Conservation (phyloP, 2,329 filamentous ascomycete species). For the Fusarium dimerum region DNA sequence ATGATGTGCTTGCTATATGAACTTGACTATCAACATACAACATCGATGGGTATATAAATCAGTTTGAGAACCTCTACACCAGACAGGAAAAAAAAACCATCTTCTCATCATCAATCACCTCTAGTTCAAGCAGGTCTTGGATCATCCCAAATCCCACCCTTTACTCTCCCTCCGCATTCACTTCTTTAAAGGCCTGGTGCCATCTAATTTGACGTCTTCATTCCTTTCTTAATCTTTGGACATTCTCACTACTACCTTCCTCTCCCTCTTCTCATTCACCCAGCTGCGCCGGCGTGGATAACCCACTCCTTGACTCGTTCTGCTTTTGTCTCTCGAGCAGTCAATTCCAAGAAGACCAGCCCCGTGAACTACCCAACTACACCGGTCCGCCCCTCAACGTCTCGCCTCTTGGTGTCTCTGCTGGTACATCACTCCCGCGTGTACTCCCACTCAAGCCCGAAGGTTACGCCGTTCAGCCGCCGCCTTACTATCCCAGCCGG, state of each 20-base stretch:
- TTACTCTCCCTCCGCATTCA: neutral
- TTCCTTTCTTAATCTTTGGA: neutral
- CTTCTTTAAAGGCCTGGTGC: slow-evolving; percentile 8
- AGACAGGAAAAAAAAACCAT: neutral
- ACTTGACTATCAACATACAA: neutral
- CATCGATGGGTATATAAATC: slow-evolving; percentile 14
- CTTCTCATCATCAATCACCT: slow-evolving; percentile 7
- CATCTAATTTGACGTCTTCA: neutral
- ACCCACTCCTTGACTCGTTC: slow-evolving; percentile 19
- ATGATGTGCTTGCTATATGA: too few species aligned
- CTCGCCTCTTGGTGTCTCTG: slow-evolving; percentile 14
- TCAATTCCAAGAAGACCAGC: slow-evolving; percentile 17
- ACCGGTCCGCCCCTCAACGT: slow-evolving; percentile 13
- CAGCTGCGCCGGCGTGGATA: slow-evolving; percentile 22
- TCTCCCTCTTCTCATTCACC: slow-evolving; percentile 4
- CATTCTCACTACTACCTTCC: neutral
- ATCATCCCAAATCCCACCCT: neutral
- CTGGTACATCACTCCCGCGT: slow-evolving; percentile 15
- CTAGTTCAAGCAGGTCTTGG: slow-evolving; percentile 11
- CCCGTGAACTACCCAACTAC: slow-evolving; percentile 15
- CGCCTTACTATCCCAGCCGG: slow-evolving; percentile 17
- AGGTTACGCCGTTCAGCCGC: slow-evolving; percentile 17
- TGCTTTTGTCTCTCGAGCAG: slow-evolving; percentile 18
- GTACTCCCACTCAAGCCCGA: slow-evolving; percentile 21
- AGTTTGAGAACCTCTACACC: slow-evolving; percentile 2